Conservation (phyloP, 768 basidiomycete genomes). For the Tylopilus vinaceipallidus region DNA sequence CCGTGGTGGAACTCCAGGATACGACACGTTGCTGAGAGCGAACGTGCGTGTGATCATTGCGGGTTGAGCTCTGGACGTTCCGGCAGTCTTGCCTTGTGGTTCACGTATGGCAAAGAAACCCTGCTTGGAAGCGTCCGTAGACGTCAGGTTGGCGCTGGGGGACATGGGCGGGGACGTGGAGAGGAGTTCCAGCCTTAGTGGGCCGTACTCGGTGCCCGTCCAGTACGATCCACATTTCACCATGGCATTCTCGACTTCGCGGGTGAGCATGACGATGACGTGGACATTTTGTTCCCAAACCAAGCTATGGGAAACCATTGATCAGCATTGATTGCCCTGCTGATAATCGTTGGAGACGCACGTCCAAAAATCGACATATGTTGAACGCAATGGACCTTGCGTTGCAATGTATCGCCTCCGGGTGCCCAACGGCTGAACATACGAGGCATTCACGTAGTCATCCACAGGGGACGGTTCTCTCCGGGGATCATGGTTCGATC, state of each 20-base stretch:
- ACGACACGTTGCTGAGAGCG: constrained; percentile 58
- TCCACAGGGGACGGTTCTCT: constrained; percentile 47
- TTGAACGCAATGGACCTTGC: constrained; percentile 89
- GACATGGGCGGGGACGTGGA: constrained; percentile 40
- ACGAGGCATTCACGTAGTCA: constrained; percentile 96
- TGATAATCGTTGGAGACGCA: constrained; percentile 40
- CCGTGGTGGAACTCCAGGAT: constrained; percentile 60
- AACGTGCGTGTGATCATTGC: constrained; percentile 61
- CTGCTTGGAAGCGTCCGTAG: constrained; percentile 16
- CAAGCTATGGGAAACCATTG: constrained; percentile 44
- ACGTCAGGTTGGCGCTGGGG: constrained; percentile 33
- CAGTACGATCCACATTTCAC: constrained; percentile 94
- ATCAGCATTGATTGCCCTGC: constrained; percentile 4
- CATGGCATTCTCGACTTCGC: constrained; percentile 82
- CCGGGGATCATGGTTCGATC: constrained; percentile 7
- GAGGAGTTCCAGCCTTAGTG: constrained; percentile 58
- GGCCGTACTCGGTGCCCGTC: constrained; percentile 67
- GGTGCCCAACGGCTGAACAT: constrained; percentile 85
- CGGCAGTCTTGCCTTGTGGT: constrained; percentile 6
- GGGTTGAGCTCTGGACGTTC: constrained; percentile 15
- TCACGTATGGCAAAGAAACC: constrained; percentile 40
- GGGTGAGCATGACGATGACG: constrained; percentile 96
- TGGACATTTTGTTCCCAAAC: constrained; percentile 94
- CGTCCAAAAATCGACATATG: constrained; percentile 94
- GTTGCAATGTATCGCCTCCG: constrained; percentile 88